A percentile compares a stretch with the other conserved stretches of the same genome.
phyloP scores from a whole-genome alignment of 805 yeast genomes.

The Metschnikowia continentalis region DNA sequence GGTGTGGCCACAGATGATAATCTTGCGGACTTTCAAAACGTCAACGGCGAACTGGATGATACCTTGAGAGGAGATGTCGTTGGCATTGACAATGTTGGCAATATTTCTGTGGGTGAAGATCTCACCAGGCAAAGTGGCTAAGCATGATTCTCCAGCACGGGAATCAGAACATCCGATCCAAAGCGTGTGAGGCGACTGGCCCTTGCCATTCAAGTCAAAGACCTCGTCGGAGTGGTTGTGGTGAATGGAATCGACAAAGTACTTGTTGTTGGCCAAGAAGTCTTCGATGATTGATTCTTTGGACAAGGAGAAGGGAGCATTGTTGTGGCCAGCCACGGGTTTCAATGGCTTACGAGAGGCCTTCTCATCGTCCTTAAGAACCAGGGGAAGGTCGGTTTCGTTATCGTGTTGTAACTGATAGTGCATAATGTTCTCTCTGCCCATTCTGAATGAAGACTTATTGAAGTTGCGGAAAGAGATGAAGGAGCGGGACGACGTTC shows the following conservation, averaged over 20 bases:
- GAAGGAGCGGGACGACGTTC: not conserved
- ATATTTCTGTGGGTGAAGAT: constrained; percentile 21
- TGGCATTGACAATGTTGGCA: constrained; percentile 20
- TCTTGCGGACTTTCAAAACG: constrained; percentile 19
- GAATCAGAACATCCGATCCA: constrained; percentile 22
- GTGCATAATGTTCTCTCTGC: constrained; percentile 38
- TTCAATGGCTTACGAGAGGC: constrained; percentile 9
- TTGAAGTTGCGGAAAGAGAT: not conserved
- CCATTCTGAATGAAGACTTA: constrained; percentile 24
- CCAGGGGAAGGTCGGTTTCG: constrained; percentile 29
- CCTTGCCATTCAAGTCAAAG: constrained; percentile 19
- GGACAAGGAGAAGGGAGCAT: constrained; percentile 44
- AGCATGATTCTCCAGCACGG: constrained; percentile 19
- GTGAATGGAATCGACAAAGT: constrained; percentile 17
- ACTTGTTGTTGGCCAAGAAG: constrained; percentile 18
- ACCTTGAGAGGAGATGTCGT: constrained; percentile 19
- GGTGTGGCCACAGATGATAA: constrained; percentile 21
- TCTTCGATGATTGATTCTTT: constrained; percentile 26
- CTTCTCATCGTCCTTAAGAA: constrained; percentile 2
- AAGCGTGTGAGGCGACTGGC: constrained; percentile 20
- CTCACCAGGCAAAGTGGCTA: constrained; percentile 20
- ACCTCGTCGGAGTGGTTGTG: constrained; percentile 19
- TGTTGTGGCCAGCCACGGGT: constrained; percentile 16
- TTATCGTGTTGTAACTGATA: constrained; percentile 39
- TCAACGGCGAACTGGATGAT: constrained; percentile 20